phyloP scores from a whole-genome alignment of 2,329 filamentous ascomycete species.

The Ascosphaera aggregata region DNA sequence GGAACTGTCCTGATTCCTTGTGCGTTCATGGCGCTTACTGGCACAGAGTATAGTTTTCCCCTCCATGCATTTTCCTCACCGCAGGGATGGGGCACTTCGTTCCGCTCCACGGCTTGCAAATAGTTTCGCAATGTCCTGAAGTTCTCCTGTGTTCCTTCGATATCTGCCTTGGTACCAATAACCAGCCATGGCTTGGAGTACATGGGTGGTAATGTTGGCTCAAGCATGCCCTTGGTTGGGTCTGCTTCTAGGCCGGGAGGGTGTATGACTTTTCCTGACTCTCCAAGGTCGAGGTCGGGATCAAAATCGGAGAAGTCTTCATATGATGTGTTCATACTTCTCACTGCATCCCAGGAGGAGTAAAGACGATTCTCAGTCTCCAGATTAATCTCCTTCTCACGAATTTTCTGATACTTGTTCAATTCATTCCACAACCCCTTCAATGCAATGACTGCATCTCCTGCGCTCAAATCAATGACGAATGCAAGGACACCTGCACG shows the following conservation, averaged over 20 bases:
- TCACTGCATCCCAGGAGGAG: background rate
- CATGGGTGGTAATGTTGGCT: slow-evolving; percentile 41
- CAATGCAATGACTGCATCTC: slow-evolving; percentile 56
- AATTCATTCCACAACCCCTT: slow-evolving; percentile 79
- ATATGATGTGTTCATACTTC: slow-evolving; percentile 2
- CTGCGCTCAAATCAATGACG: slow-evolving; percentile 63
- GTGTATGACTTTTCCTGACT: slow-evolving; percentile 4
- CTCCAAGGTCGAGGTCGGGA: slow-evolving; percentile 3
- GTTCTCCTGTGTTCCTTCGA: slow-evolving; percentile 55
- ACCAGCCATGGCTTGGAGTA: slow-evolving; percentile 95
- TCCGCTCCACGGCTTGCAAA: slow-evolving; percentile 39
- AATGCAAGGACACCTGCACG: slow-evolving; percentile 83
- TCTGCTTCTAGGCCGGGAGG: slow-evolving; percentile 5
- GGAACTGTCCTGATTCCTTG: slow-evolving; percentile 46
- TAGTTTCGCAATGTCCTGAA: slow-evolving; percentile 48
- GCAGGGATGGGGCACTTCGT: slow-evolving; percentile 50
- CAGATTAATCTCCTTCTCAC: slow-evolving; percentile 45
- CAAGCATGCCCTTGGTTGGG: slow-evolving; percentile 12
- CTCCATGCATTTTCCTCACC: slow-evolving; percentile 40
- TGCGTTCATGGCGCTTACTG: slow-evolving; percentile 71
- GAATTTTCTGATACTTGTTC: slow-evolving; percentile 60
- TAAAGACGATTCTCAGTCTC: slow-evolving; percentile 35
- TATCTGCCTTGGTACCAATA: slow-evolving; percentile 76
- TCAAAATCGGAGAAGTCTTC: slow-evolving; percentile 4
- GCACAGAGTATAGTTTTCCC: slow-evolving; percentile 38